Evolutionary conservation across 805 yeast species (phyloP).

Genomic region (Barnettozyma californica): DNA sequence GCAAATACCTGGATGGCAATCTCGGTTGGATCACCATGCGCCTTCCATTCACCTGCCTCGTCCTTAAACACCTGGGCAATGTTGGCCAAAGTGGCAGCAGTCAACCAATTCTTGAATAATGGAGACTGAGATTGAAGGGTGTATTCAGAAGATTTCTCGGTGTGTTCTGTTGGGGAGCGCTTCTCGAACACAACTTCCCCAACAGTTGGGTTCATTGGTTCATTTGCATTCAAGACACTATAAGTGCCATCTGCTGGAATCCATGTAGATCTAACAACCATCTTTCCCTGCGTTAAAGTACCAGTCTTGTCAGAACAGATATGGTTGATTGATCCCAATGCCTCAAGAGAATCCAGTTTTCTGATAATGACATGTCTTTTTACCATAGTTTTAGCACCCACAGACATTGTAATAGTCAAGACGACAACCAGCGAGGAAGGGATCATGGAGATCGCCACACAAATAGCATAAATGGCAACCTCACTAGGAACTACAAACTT

Average conservation of each 20-base stretch:
- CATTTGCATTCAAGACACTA: constrained; percentile 46
- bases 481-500: constrained; percentile 64
- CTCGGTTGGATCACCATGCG: constrained; percentile 88
- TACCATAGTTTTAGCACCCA: constrained; percentile 68
- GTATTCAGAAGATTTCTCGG: constrained; percentile 17
- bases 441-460: constrained; percentile 74
- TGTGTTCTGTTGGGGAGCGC: constrained; percentile 12
- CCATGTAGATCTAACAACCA: constrained; percentile 70
- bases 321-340: constrained; percentile 72
- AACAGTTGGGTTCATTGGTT: constrained; percentile 57
- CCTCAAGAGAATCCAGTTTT: constrained; percentile 72
- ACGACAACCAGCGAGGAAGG: constrained; percentile 79
- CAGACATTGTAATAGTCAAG: constrained; percentile 78
- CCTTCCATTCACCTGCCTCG: constrained; percentile 53
- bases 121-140: constrained; percentile 1
- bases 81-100: constrained; percentile 72
- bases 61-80: constrained; percentile 61
- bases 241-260: constrained; percentile 57
- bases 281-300: constrained; percentile 73
- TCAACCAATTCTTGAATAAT: constrained; percentile 42
- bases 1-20: constrained; percentile 80
- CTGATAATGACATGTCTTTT: constrained; percentile 65
- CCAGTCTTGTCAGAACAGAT: constrained; percentile 84
- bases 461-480: constrained; percentile 84
- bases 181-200: constrained; percentile 36